Conservation (phyloP, 345 rosid species). For the Salix exigua region DNA sequence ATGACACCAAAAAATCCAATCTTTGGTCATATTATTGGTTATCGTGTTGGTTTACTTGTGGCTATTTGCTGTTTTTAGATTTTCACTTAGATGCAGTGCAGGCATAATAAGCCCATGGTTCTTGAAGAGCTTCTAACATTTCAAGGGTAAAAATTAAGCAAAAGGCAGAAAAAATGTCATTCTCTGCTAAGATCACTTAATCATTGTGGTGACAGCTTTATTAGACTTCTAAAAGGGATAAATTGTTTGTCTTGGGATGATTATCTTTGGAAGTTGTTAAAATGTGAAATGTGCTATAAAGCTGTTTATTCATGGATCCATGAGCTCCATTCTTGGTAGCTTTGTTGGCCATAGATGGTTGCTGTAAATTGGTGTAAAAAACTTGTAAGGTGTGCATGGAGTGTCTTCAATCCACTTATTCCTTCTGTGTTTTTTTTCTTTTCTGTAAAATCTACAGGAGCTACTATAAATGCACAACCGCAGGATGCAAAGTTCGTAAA, state of each 20-base stretch:
- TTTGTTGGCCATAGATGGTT: background rate
- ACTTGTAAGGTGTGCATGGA: background rate
- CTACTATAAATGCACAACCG: constrained; percentile 82
- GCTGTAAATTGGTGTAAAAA: background rate
- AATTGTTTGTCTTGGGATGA: background rate
- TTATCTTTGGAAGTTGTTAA: background rate
- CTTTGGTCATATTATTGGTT: background rate
- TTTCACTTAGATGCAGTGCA: background rate
- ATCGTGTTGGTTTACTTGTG: background rate
- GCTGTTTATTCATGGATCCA: background rate
- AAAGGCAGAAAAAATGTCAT: background rate
- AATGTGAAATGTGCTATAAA: background rate
- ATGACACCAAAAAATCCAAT: background rate
- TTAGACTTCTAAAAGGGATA: background rate
- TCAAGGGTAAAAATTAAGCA: background rate
- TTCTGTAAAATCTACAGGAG: constrained; percentile 49
- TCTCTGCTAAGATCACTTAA: background rate
- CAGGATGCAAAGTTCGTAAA: constrained; percentile 85
- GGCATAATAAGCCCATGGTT: background rate
- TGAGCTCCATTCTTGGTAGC: background rate
- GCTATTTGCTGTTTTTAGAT: background rate
- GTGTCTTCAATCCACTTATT: background rate
- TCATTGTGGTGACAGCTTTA: background rate
- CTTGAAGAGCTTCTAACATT: background rate
- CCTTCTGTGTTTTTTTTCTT: background rate